Base-by-base conservation (phyloP, 1,284 basidiomycete genomes). In the Leucoagaricus sp. region DNA sequence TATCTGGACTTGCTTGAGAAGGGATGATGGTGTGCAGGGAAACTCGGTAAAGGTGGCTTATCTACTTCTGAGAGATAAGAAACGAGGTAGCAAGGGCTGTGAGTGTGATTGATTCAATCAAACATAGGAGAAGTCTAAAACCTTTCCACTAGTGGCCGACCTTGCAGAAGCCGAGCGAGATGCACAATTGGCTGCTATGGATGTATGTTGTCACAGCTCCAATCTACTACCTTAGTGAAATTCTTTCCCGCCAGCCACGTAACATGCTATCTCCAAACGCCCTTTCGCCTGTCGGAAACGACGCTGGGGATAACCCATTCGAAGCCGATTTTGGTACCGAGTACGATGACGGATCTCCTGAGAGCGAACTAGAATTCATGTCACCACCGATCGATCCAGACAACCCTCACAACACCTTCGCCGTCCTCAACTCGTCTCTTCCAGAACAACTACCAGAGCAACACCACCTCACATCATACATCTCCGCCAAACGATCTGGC, bases 31-130 rank as follows among this genome's bases (percentile, higher is more conserved):
- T 0, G 78, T 83, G 47, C 85, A 89, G 63, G 95, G 96, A 41
- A 97, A 98, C 68, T 91, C 94, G 58, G 89, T 98, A 69, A 96
- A 98, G 73, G 95, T 99, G 15, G 96, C 96, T 0, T 99, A 98
- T 71, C 88, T 96, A 83, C 80, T 98, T 1, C 80, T 97, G 53
- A 79, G 94, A 53, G 96, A 98, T 69, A 95, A 96, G 74, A 83
- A 87, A 64, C 78, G 94, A 42, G 83, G 92, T 59, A 85, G 94
- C n/a, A 86, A 89, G 69, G 91, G 92, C 71, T 73, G 90, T 89
- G 62, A 75, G 86, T 75, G 41, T 38, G 58, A 50, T 28, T 38
- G 23, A 1, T 46, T 44, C 54, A n/a, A 38, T 55, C n/a, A n/a
- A n/a, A n/a, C n/a, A n/a, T n/a, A n/a, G n/a, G n/a, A n/a, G n/a